Evolutionary conservation across 2,329 filamentous ascomycete species (phyloP), one percentile per base, ranked within the genome.

Genomic region (Dothideomycetes sp.): DNA sequence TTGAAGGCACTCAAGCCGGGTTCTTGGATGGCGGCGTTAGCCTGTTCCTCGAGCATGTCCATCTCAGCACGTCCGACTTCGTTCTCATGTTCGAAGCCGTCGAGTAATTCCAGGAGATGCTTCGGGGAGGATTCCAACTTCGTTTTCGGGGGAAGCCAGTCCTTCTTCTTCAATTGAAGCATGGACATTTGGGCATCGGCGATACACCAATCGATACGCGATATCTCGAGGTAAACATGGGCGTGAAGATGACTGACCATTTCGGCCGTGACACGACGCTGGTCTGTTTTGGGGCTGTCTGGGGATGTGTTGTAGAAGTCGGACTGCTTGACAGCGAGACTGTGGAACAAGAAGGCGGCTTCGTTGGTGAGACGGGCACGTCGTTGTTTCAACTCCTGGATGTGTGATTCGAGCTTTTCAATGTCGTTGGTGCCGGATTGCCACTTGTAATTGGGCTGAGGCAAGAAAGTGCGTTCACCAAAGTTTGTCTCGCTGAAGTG

Each of bases 181-280:
- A 42, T 46, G 27, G 45, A 45, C 36, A 48, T 48, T 18, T 46
- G 42, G n/a, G 49, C 44, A 35, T 52, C 48, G 17, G 45, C 44
- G 27, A 52, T 51, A 37, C 49, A 49, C 48, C 50, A 51, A 30
- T 51, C 49, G 8, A 46, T 34, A 7, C 34, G 25, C 11, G 41
- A 44, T 12, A 47, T 46, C 10, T 44, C 36, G 4, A 30, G 10
- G 47, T 49, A 52, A 6, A 47, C 25, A 10, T 49, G 44, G 18
- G 19, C 29, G 28, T 51, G 50, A 3, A 49, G 29, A 12, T 40
- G 37, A 20, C 45, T 44, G 24, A 51, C 33, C 13, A 41, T 20
- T 33, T 49, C 40, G 18, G 48, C 45, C 12, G 25, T 30, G 9
- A 37, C 19, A 8, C 34, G 36, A 13, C 28, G 31, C 17, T 46